Base-by-base conservation (phyloP, 257 asterid genomes). In the Nicotiana paniculata region DNA sequence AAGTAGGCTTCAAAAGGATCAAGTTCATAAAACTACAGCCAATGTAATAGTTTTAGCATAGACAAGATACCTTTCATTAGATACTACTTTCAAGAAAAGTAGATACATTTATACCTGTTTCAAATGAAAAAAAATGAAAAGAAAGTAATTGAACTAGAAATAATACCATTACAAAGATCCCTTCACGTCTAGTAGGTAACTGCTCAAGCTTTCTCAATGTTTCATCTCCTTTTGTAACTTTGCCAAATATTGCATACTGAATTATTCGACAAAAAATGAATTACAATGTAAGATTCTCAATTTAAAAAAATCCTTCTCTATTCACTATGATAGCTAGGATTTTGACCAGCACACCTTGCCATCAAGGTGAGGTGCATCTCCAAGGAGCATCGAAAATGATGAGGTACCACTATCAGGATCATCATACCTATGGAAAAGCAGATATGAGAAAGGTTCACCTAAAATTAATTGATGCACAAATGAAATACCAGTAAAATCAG, bases 331-430 rank as follows among this genome's bases (percentile, higher is more conserved):
- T 46, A 74, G 79, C 79, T 74, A 48, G 26, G 62, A 74, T 26
- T 46, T 79, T 58, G 11, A 82, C 80, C 77, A 82, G 8, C 86
- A 83, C 88, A 96, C 99, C 88, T 90, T 75, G 83, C 94, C 95
- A 88, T 94, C 98, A 82, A 96, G 99, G 87, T 94, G 98, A 77
- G 98, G 99, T 69, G 98, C 98, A 86, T 96, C 92, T 85, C 98
- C 98, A 85, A 96, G 97, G 66, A 96, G 97, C 79, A 96, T 91
- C 57, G 98, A 96, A 84, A 96, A 96, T 80, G 99, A 96, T 48
- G 99, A 96, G 77, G 90, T 86, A 83, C 92, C 99, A 84, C 98
- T 96, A 85, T 96, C 88, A 28, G 98, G 98, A 83, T 93, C 97
- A 55, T 91, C 88, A 84, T 81, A 88, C 90, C 99, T 96, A 87